These are phyloP conservation scores for Diaporthe velutina DNA, from an alignment of 2,329 filamentous ascomycete species.

Conservation along the genomic window DNA sequence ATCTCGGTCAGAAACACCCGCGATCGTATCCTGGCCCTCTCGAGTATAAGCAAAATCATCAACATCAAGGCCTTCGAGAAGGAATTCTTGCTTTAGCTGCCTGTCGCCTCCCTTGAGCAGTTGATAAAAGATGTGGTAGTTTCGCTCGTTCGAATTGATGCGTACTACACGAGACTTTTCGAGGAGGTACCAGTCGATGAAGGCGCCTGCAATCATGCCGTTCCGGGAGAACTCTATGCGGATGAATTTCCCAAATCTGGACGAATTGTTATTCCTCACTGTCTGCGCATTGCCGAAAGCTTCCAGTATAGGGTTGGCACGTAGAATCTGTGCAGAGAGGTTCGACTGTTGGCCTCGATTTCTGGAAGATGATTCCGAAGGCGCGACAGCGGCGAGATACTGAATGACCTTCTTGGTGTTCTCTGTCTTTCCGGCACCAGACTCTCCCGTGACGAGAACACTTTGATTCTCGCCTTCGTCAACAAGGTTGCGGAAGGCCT, in stretches of 20 bases:
- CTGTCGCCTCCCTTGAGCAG: constrained; percentile 85
- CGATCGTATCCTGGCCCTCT: constrained; percentile 91
- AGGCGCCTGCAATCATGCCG: constrained; percentile 93
- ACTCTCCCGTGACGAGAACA: constrained; percentile 97
- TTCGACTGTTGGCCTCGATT: constrained; percentile 78
- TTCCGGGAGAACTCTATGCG: constrained; percentile 91
- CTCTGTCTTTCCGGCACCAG: constrained; percentile 97
- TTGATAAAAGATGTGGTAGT: constrained; percentile 98
- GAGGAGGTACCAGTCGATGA: constrained; percentile 98
- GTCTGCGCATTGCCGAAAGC: constrained; percentile 99
- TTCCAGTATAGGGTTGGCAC: constrained; percentile 97
- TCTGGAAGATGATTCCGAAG: constrained; percentile 79
- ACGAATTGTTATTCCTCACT: constrained; percentile 98
- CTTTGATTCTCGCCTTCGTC: constrained; percentile 97
- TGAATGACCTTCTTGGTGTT: constrained; percentile 99
- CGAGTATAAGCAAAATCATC: constrained; percentile 93
- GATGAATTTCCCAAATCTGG: constrained; percentile 98
- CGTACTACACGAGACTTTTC: constrained; percentile 98
- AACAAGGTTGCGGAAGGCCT: constrained; percentile 94
- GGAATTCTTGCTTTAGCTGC: constrained; percentile 79
- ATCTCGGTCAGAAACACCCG: constrained; percentile 87
- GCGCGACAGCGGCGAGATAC: constrained; percentile 94
- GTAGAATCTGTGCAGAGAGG: constrained; percentile 94
- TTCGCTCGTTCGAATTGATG: constrained; percentile 88
- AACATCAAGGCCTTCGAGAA: constrained; percentile 80